Evolutionary conservation across 352 stramenopile genomes (phyloP).

Genomic region (Pythium dissimile): DNA sequence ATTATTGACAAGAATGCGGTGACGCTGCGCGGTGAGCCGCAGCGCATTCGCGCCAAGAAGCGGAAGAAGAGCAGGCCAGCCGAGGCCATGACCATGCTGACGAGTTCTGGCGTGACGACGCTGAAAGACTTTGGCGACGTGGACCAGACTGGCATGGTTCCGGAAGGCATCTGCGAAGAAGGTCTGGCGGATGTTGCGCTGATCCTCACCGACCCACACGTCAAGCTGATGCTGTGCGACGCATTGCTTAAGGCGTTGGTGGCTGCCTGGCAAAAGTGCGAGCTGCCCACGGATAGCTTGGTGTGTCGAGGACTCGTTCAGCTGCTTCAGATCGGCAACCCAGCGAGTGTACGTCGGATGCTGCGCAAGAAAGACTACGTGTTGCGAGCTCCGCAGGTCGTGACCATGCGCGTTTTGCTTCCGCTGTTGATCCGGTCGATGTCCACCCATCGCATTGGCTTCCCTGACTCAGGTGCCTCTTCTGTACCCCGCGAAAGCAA

Average conservation of each 20-base stretch:
- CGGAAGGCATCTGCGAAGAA: conserved; percentile 77
- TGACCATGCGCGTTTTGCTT: conserved; percentile 78
- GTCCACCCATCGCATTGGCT: conserved; percentile 35
- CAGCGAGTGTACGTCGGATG: conserved; percentile 77
- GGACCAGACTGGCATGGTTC: conserved; percentile 79
- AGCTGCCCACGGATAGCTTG: conserved; percentile 80
- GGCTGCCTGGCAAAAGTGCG: conserved; percentile 50
- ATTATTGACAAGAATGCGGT: conserved; percentile 70
- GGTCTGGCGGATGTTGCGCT: conserved; percentile 71
- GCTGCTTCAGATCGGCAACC: conserved; percentile 79
- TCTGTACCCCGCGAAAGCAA: conserved; percentile 30
- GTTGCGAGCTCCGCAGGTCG: conserved; percentile 69
- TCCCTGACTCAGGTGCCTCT: neutral
- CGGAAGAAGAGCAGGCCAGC: conserved; percentile 61
- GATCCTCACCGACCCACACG: conserved; percentile 68
- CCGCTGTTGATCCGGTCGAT: conserved; percentile 68
- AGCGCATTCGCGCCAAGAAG: conserved; percentile 75
- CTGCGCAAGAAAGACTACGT: conserved; percentile 82
- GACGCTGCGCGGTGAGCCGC: conserved; percentile 62
- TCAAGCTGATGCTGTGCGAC: conserved; percentile 79
- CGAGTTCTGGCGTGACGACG: conserved; percentile 54
- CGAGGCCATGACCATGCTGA: conserved; percentile 69
- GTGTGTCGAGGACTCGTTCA: conserved; percentile 78
- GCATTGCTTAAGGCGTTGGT: conserved; percentile 66
- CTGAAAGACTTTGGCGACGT: conserved; percentile 72